Evolutionary conservation across 2,329 filamentous ascomycete species (phyloP).

Genomic region (Emergomyces orientalis): DNA sequence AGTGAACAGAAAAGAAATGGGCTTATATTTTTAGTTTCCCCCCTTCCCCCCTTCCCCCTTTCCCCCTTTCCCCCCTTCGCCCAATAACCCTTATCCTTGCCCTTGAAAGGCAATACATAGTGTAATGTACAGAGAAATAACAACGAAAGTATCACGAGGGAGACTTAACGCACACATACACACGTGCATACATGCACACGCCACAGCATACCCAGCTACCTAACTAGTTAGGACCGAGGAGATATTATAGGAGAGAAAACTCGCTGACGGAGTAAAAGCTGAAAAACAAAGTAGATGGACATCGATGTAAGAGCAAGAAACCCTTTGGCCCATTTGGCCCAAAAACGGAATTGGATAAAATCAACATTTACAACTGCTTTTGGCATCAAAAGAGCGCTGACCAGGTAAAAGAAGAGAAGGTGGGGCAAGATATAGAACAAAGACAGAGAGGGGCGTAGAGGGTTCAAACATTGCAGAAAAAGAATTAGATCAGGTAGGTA

Average conservation of each 20-base stretch:
- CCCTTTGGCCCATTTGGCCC: neutral
- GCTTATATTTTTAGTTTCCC: too few species aligned
- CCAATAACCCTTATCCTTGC: too few species aligned
- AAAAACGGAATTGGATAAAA: neutral
- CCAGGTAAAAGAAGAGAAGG: neutral
- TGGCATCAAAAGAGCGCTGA: neutral
- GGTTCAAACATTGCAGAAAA: neutral
- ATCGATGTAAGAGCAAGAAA: too few species aligned
- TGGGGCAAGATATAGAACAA: too few species aligned
- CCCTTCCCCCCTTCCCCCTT: too few species aligned
- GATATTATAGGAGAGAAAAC: neutral
- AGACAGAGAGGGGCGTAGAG: neutral
- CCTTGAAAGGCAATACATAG: neutral
- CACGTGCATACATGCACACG: neutral
- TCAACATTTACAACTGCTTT: neutral
- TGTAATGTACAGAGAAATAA: neutral
- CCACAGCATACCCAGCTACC: neutral
- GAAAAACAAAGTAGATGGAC: neutral
- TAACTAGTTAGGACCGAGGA: neutral
- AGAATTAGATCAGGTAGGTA: neutral
- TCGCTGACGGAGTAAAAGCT: neutral
- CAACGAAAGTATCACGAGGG: too few species aligned
- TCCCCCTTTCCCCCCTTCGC: too few species aligned
- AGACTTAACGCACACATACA: too few species aligned
- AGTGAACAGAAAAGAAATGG: too few species aligned